Evolutionary conservation across 345 rosid species (phyloP), one percentile per base, ranked within the genome.

Genomic region (Acer yangbiense): DNA sequence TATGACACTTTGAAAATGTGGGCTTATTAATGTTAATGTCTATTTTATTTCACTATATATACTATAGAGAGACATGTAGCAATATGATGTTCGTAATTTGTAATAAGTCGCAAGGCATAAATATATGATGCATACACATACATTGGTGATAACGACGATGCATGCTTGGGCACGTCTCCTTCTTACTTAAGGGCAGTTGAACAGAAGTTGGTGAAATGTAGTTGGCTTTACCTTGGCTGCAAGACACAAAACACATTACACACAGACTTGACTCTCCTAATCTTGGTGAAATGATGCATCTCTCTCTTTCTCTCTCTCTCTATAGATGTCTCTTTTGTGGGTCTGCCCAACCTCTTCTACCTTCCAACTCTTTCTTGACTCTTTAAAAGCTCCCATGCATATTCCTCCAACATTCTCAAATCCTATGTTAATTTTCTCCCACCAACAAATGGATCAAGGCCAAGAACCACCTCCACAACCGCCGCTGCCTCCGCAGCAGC

Each of bases 121-220:
- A 58, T n/a, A 58, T 58, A 58, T 58, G 18, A 54, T 16, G n/a
- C 58, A 16, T 14, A 18, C 18, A 46, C 35, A 29, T 57, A 62
- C 82, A 35, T 84, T 65, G 87, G 81, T 75, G 81, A 81, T 82
- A 81, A 86, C 84, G 86, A 86, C 84, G 86, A 83, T 67, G 80
- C 68, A 70, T 76, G 73, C 44, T 17, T 20, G 83, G 83, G 74
- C 77, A 81, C 85, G 91, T 77, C 80, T 75, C 74, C 79, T 44
- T 67, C 64, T 60, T 1, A 72, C 79, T 64, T 52, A 67, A 74
- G 71, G 87, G 89, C 91, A 86, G 93, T 88, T 92, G 89, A 89
- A 86, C 90, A 69, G 82, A 86, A 87, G 88, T 89, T 73, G 94
- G 84, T 90, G 89, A 81, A 82, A 85, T 86, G 80, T 89, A 68